phyloP scores from a whole-genome alignment of 108 stramenopile species.

The Heterococcus sp. region DNA sequence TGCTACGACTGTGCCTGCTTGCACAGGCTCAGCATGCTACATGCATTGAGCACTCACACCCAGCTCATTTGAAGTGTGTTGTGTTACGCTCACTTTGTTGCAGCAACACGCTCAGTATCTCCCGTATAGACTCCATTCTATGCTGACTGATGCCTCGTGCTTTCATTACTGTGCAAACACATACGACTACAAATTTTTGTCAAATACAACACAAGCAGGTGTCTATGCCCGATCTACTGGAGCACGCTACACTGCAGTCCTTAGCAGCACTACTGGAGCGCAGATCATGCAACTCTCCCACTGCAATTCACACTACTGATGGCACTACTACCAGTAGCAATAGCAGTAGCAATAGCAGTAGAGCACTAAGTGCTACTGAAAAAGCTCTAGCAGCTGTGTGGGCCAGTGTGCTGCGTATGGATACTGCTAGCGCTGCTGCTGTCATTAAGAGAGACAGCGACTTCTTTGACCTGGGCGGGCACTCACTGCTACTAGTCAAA shows the following conservation, averaged over 20 bases:
- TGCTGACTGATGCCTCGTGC: too few species aligned
- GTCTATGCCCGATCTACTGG: constrained; percentile 36
- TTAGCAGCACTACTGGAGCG: constrained; percentile 35
- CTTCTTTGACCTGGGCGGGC: not conserved
- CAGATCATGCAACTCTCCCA: not conserved
- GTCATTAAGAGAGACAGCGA: not conserved
- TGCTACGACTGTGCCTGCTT: too few species aligned
- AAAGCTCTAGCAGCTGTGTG: not conserved
- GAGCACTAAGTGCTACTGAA: not conserved
- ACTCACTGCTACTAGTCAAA: constrained; percentile 28
- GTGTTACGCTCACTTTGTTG: too few species aligned
- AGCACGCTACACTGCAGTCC: constrained; percentile 32
- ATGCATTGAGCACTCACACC: too few species aligned
- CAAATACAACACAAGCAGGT: not conserved
- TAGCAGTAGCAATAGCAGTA: too few species aligned
- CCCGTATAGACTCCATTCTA: too few species aligned
- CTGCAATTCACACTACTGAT: too few species aligned
- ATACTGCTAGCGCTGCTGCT: not conserved
- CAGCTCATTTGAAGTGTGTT: too few species aligned
- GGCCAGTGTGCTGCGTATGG: not conserved
- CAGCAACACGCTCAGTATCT: too few species aligned
- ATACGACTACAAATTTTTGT: too few species aligned
- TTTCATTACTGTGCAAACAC: too few species aligned
- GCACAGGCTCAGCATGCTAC: too few species aligned
- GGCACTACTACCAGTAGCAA: not conserved